A percentile compares a stretch with the other conserved stretches of the same genome.
Conservation (phyloP, 306 rosid genomes). For the Vicia villosa region DNA sequence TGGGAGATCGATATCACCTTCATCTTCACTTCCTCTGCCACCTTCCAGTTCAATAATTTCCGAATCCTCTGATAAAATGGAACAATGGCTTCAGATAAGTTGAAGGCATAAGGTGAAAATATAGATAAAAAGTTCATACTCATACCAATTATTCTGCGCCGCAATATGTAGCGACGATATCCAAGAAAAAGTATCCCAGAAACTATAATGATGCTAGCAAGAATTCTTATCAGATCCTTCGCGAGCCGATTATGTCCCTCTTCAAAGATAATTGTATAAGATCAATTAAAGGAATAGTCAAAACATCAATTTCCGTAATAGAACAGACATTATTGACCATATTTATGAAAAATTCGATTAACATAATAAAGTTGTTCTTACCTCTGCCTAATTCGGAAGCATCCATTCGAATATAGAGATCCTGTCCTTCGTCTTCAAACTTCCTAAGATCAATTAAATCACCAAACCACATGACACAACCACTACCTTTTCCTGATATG, state of each 20-base stretch:
- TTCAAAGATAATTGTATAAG: background rate
- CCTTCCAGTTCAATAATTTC: conserved; percentile 10
- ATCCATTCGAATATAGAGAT: conserved; percentile 41
- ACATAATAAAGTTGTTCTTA: background rate
- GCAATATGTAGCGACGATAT: no score
- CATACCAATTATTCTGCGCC: no score
- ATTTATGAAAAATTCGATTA: no score
- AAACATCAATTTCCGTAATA: background rate
- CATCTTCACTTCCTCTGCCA: conserved; percentile 14
- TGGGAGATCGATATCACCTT: conserved; percentile 57
- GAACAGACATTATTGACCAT: no score
- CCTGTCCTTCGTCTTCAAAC: conserved; percentile 29
- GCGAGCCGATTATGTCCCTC: background rate
- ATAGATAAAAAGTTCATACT: conserved; percentile 22
- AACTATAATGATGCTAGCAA: background rate
- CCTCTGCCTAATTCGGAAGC: conserved; percentile 40
- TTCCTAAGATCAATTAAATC: conserved; percentile 48
- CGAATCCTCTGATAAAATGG: conserved; percentile 14
- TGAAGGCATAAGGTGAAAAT: background rate
- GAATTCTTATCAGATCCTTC: conserved; percentile 4
- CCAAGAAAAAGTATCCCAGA: conserved; percentile 1
- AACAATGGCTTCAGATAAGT: background rate
- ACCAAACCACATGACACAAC: conserved; percentile 52
- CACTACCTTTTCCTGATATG: conserved; percentile 35
- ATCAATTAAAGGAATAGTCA: background rate